A percentile compares a stretch with the other conserved stretches of the same genome.
Evolutionary conservation across 805 yeast genomes (phyloP).

Genomic region (Suhomyces faveliae): DNA sequence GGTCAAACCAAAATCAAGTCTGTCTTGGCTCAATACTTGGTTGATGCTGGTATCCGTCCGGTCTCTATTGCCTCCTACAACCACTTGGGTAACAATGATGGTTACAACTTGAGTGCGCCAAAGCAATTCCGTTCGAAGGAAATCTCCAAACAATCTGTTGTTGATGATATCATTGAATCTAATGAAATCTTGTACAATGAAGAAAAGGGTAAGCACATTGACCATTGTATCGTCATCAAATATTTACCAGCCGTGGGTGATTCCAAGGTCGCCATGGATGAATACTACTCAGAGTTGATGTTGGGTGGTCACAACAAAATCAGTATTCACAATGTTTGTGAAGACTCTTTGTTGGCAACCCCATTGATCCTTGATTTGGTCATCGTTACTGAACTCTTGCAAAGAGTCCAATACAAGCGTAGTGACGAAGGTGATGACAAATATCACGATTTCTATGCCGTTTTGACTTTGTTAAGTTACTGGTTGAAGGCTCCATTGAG

Average conservation of each 20-base stretch:
- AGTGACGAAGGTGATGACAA: conserved; percentile 42
- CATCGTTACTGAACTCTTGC: conserved; percentile 84
- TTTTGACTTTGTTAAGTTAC: conserved; percentile 81
- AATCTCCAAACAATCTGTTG: conserved; percentile 88
- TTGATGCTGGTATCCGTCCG: conserved; percentile 97
- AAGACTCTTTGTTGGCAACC: conserved; percentile 91
- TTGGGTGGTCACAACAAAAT: conserved; percentile 96
- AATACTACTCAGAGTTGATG: conserved; percentile 95
- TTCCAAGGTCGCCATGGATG: conserved; percentile 97
- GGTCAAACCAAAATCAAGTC: conserved; percentile 96
- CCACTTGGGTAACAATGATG: conserved; percentile 96
- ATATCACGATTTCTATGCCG: conserved; percentile 74
- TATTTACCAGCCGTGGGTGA: conserved; percentile 94
- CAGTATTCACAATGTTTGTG: conserved; percentile 93
- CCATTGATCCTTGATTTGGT: conserved; percentile 91
- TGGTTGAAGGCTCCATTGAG: conserved; percentile 97
- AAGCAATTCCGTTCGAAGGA: conserved; percentile 94
- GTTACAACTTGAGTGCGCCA: conserved; percentile 87
- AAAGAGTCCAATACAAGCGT: conserved; percentile 78
- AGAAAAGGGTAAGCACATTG: conserved; percentile 72
- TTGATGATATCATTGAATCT: conserved; percentile 90
- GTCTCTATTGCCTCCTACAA: conserved; percentile 92
- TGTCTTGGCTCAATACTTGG: conserved; percentile 93
- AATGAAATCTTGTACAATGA: conserved; percentile 82
- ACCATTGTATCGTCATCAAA: conserved; percentile 94